phyloP scores from a whole-genome alignment of 108 stramenopile genomes.

The Cafeteria roenbergensis region DNA sequence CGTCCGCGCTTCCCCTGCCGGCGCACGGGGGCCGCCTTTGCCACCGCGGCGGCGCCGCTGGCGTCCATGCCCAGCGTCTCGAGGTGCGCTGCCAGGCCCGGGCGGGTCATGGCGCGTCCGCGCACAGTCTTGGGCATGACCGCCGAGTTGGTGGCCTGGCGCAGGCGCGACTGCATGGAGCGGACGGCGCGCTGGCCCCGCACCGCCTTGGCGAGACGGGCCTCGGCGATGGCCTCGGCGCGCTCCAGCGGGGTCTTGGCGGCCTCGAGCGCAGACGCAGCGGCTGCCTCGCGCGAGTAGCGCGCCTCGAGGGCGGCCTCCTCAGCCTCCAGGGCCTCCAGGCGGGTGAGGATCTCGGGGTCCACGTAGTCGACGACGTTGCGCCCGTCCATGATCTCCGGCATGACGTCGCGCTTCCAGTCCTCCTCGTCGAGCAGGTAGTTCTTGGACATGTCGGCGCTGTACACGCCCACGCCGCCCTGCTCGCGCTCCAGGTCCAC shows the following conservation, averaged over 20 bases:
- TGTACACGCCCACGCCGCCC: constrained; percentile 92
- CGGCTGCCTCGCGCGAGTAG: constrained; percentile 61
- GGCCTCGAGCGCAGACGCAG: too few relatives aligned
- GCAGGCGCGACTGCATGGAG: too few relatives aligned
- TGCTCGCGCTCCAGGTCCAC: constrained; percentile 89
- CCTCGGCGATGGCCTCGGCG: background rate
- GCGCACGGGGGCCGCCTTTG: too few relatives aligned
- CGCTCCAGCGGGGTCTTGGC: background rate
- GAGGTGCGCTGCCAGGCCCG: too few relatives aligned
- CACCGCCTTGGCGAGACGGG: background rate
- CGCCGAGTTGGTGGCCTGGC: too few relatives aligned
- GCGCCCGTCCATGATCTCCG: constrained; percentile 96
- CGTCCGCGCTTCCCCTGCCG: background rate
- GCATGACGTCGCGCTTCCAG: constrained; percentile 82
- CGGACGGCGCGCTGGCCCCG: too few relatives aligned
- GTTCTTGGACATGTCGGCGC: constrained; percentile 78
- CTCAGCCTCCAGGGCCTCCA: constrained; percentile 70
- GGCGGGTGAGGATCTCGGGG: constrained; percentile 67
- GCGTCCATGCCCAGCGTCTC: too few relatives aligned
- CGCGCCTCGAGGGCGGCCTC: constrained; percentile 66
- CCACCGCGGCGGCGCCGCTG: too few relatives aligned
- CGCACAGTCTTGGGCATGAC: too few relatives aligned
- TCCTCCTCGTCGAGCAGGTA: constrained; percentile 78
- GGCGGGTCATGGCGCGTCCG: too few relatives aligned
- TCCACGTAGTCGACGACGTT: constrained; percentile 91